Base-by-base conservation (phyloP, 2,329 filamentous ascomycete species). In the Fusarium fujikuroi region DNA sequence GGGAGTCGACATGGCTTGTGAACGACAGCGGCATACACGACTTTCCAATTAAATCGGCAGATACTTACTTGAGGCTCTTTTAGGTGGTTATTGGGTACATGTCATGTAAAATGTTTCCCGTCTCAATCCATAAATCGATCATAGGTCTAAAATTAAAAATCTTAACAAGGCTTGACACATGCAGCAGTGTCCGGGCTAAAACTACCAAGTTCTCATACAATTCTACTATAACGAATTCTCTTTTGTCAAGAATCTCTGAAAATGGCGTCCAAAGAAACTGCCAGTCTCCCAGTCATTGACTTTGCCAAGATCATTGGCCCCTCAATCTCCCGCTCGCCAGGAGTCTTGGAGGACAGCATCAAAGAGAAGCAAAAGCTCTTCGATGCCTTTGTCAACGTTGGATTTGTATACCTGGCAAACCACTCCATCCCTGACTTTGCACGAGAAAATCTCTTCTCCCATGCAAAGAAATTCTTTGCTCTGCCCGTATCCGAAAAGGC, bases 371-470 rank as follows among this genome's bases (percentile, higher is more conserved):
- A 52, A 10, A 52, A 19, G 6, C 49, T 52, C 12, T 52, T 52
- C 23, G n/a, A 52, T 7, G 32, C 49, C 11, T 52, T 52, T 19
- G 32, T 52, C 23, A 36, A 52, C 3, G n/a, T 52, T 3, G 49
- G 49, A 9, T 52, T 52, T 6, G 49, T 52, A 2, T 52, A 52
- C 9, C 32, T 52, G 12, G 11, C 49, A 36, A 52, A 52, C 32
- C 49, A 52, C n/a, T 52, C 49, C 5, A 52, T 52, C 12, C 49
- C 49, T 37, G 49, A 52, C 18, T 52, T 52, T 52, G 49, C 49
- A 9, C n/a, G 32, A 11, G 49, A 52, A 15, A 52, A 52, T 4
- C 49, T 52, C 12, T 52, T 52, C 18, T 52, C 49, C 3, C 49
- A 52, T 12, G 32, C 49, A 11, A 52, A 52, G 23, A 52, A 37